Conservation (phyloP, 106 monocot species). For the Dioscorea dumetorum region DNA sequence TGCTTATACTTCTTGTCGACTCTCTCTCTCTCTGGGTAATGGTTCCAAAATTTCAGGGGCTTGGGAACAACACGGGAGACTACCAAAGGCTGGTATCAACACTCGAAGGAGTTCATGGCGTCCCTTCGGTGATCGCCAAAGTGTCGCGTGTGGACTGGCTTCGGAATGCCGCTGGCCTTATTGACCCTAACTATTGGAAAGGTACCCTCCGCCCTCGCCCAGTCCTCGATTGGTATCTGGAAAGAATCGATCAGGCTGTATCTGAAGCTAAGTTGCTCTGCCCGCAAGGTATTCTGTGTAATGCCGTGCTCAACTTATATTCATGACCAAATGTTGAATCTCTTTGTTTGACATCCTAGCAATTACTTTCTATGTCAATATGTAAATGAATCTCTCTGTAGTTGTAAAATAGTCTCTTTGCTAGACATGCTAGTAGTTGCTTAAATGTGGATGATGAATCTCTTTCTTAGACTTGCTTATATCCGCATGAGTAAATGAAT, state of each 20-base stretch:
- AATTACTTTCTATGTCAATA: too few relatives aligned
- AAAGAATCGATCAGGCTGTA: constrained; percentile 54
- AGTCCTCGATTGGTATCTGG: constrained; percentile 85
- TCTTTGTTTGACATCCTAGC: too few relatives aligned
- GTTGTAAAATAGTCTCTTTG: too few relatives aligned
- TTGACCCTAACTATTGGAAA: constrained; percentile 69
- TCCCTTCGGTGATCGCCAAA: constrained; percentile 49
- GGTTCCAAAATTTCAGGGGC: constrained; percentile 37
- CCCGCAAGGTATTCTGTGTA: too few relatives aligned
- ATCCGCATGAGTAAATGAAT: too few relatives aligned
- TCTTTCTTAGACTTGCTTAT: too few relatives aligned
- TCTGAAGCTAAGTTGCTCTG: constrained; percentile 39
- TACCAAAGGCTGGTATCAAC: constrained; percentile 39
- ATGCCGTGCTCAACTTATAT: too few relatives aligned
- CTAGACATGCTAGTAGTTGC: too few relatives aligned
- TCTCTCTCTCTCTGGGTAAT: not conserved
- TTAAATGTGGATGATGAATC: too few relatives aligned
- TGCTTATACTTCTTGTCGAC: not conserved
- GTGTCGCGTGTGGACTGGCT: constrained; percentile 89
- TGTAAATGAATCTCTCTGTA: too few relatives aligned
- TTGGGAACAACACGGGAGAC: constrained; percentile 82
- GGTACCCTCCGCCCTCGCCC: constrained; percentile 75
- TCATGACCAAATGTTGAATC: too few relatives aligned
- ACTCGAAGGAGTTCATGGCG: constrained; percentile 31
- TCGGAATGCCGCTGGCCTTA: constrained; percentile 77